Percentiles rank a stretch among this genome's conserved stretches.
These are phyloP conservation scores for Biscutella laevigata DNA, from an alignment of 441 rosid genomes.

Conservation along the genomic window DNA sequence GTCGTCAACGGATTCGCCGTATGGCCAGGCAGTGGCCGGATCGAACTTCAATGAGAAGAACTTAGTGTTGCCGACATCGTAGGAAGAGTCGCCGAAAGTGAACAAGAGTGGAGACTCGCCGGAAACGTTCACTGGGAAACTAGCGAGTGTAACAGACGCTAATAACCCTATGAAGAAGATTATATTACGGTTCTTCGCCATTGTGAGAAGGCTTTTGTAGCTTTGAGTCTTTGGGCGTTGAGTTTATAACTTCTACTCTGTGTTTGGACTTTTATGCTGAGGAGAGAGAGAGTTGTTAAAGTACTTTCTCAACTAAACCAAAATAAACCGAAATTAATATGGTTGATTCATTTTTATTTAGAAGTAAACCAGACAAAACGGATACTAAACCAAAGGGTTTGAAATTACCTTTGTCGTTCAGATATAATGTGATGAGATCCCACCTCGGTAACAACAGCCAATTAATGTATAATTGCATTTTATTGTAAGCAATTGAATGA, in stretches of 20 bases:
- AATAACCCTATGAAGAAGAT: conserved; percentile 11
- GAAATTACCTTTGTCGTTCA: too few species aligned
- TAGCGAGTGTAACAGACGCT: not conserved
- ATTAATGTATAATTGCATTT: too few species aligned
- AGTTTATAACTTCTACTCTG: not conserved
- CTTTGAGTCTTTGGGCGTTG: not conserved
- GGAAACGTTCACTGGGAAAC: conserved; percentile 14
- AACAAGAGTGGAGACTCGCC: conserved; percentile 23
- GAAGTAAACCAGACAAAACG: too few species aligned
- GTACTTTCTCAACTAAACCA: not conserved
- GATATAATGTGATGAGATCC: too few species aligned
- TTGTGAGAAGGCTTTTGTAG: not conserved
- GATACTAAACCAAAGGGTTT: too few species aligned
- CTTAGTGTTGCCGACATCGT: conserved; percentile 31
- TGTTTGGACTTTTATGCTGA: not conserved
- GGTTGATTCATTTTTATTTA: too few species aligned
- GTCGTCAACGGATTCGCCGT: conserved; percentile 21
- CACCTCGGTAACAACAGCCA: too few species aligned
- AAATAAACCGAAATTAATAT: not conserved
- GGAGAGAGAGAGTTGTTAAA: not conserved
- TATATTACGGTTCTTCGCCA: conserved; percentile 20
- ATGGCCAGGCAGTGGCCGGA: conserved; percentile 29
- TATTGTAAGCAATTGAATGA: too few species aligned
- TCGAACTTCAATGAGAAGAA: conserved; percentile 15
- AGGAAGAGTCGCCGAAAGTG: conserved; percentile 30